Evolutionary conservation across 2,329 filamentous ascomycete genomes (phyloP), one percentile per base, ranked within the genome.

Genomic region (Talaromyces piceae): DNA sequence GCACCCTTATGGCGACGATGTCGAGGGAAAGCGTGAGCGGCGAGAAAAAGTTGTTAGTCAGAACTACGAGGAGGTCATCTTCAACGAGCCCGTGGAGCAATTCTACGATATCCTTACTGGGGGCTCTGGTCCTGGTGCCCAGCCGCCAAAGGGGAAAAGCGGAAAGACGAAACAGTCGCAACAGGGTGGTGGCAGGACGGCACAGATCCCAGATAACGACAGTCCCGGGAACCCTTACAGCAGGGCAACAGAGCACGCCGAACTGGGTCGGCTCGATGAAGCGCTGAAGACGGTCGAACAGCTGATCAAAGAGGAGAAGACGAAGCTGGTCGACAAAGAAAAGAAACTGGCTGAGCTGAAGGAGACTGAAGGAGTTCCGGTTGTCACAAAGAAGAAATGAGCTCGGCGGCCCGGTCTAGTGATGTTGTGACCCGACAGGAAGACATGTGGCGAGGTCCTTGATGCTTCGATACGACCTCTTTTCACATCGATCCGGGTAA

Each of bases 31-130:
- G 67, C 87, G 81, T 73, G 69, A 80, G 72, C 72, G 81, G 73
- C 71, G 72, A 57, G 75, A 77, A 58, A 77, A 85, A 62, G 83
- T 97, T 41, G 75, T 84, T 27, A 82, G 84, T 47, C 91, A 93
- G 78, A 84, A 83, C 53, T 89, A 96, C 65, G 93, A 98, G 68
- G 90, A 95, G 64, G 86, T 97, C 58, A 80, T 97, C 46, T 98
- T 98, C 77, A 97, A 95, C 72, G 93, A 98, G 69, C 93, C 93
- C 0, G 93, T 90, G 61, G 88, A 95, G 68, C 82, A 87, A 43
- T 91, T 98, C 64, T 96, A 88, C 71, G 88, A 95, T 56, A 77
- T 88, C 25, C 76, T 98, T 55, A 97, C 90, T 2, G 77, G 79
- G 5, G 88, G 88, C 54, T 81, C 83, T 23, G 50, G 54, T 3